phyloP scores from a whole-genome alignment of 352 stramenopile species.

The Phytophthora multivora region DNA sequence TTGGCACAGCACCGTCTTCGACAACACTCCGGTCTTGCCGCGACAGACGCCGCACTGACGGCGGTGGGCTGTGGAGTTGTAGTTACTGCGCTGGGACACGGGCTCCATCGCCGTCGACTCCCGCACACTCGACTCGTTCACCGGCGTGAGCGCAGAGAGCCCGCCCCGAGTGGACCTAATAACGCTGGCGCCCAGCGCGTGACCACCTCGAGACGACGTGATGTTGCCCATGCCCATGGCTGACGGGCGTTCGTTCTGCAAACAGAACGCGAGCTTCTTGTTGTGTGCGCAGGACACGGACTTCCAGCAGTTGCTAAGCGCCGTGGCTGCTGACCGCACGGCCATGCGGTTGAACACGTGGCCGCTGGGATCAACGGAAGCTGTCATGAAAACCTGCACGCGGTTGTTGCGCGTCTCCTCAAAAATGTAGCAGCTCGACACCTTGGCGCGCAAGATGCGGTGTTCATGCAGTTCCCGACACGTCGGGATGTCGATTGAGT shows the following conservation, averaged over 20 bases:
- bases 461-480: constrained; percentile 45
- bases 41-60: constrained; percentile 45
- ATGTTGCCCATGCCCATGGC: constrained; percentile 2
- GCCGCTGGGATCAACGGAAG: constrained; percentile 52
- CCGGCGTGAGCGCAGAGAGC: constrained; percentile 30
- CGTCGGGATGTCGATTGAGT: constrained; percentile 47
- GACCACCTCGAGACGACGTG: constrained; percentile 12
- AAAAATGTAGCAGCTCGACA: constrained; percentile 64
- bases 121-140: constrained; percentile 27
- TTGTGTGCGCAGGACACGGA: constrained; percentile 63
- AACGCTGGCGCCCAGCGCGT: constrained; percentile 3
- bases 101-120: constrained; percentile 27
- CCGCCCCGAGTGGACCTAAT: constrained; percentile 25
- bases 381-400: constrained; percentile 72
- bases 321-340: constrained; percentile 41
- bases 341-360: constrained; percentile 50
- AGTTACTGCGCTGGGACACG: constrained; percentile 34
- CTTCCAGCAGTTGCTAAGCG: constrained; percentile 71
- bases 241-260: constrained; percentile 48
- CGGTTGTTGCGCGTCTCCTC: constrained; percentile 49
- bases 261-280: constrained; percentile 69
- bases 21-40: constrained; percentile 35
- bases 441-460: constrained; percentile 49
- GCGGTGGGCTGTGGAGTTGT: constrained; percentile 15
- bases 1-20: constrained; percentile 42